Evolutionary conservation across 2,329 filamentous ascomycete genomes (phyloP), one percentile per base, ranked within the genome.

Genomic region (Aspergillus sp.): DNA sequence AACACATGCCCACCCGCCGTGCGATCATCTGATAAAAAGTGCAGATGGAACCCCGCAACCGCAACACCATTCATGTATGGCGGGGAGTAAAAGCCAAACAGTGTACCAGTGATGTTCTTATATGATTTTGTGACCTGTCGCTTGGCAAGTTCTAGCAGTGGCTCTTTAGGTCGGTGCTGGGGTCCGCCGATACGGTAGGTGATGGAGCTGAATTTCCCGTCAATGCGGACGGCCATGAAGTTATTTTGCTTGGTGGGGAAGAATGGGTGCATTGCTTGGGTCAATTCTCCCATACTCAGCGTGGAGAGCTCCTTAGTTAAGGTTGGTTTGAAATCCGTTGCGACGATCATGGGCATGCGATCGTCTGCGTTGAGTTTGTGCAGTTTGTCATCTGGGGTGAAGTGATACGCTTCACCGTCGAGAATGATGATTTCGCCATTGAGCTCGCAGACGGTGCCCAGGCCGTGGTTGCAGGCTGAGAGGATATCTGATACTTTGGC

Each of bases 361-460:
- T 67, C 64, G 5, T 53, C 48, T 1, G 54, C 44, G 7, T 53
- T 47, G n/a, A 65, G 67, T 45, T 58, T 56, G 2, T 59, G 54
- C 1, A 67, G 57, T 11, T 58, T 66, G 42, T 65, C 60, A 6
- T 64, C 54, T 4, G 19, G 19, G 51, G 65, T 62, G 6, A 73
- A 58, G 47, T 73, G 69, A 50, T 72, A 72, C 19, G 67, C 60
- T 29, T 53, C 60, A 43, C 58, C 62, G 45, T 73, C 67, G 7
- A 73, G 53, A 31, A 71, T 58, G n/a, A 73, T 44, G 9, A 73
- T 56, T 46, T 72, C 71, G 40, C 71, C 71, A 47, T 72, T 59
- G 57, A 73, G 69, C 29, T 57, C 54, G 1, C 60, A 54, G 47
- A 72, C 68, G 5, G 70, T 72, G 33, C 70, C 70, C 3, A 74